These are phyloP conservation scores for Alternaria ventricosa DNA, from an alignment of 2,329 filamentous ascomycete species.

Conservation along the genomic window DNA sequence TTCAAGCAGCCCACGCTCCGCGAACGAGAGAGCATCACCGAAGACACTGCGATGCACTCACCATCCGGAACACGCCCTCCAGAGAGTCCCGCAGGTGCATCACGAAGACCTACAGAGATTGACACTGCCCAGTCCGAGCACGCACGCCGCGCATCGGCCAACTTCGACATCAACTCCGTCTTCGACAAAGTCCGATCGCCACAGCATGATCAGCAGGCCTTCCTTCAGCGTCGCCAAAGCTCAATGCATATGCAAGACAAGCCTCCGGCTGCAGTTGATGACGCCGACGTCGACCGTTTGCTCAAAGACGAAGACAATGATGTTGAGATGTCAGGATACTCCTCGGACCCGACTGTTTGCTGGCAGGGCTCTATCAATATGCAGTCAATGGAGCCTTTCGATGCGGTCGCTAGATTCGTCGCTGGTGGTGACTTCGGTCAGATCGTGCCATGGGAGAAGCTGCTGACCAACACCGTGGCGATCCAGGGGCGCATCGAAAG, in stretches of 20 bases:
- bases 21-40: constrained; percentile 34
- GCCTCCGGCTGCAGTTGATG: constrained; percentile 67
- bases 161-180: constrained; percentile 86
- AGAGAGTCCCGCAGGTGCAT: constrained; percentile 24
- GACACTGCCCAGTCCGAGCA: constrained; percentile 45
- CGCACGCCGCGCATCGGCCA: constrained; percentile 61
- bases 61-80: constrained; percentile 25
- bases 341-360: constrained; percentile 72
- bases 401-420: constrained; percentile 79
- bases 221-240: constrained; percentile 59
- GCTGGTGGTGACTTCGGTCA: constrained; percentile 80
- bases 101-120: constrained; percentile 37
- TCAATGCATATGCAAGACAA: constrained; percentile 52
- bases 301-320: constrained; percentile 82
- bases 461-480: constrained; percentile 73
- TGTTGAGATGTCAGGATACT: constrained; percentile 77
- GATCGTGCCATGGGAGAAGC: constrained; percentile 72
- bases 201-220: constrained; percentile 55
- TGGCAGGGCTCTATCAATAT: constrained; percentile 61
- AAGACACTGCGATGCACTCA: constrained; percentile 28
- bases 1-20: constrained; percentile 35
- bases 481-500: constrained; percentile 83
- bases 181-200: constrained; percentile 85
- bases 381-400: constrained; percentile 77
- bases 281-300: constrained; percentile 89